A percentile compares a stretch with the other conserved stretches of the same genome.
These are phyloP conservation scores for Poa annua DNA, from an alignment of 176 grass and related monocot genomes.

Conservation along the genomic window DNA sequence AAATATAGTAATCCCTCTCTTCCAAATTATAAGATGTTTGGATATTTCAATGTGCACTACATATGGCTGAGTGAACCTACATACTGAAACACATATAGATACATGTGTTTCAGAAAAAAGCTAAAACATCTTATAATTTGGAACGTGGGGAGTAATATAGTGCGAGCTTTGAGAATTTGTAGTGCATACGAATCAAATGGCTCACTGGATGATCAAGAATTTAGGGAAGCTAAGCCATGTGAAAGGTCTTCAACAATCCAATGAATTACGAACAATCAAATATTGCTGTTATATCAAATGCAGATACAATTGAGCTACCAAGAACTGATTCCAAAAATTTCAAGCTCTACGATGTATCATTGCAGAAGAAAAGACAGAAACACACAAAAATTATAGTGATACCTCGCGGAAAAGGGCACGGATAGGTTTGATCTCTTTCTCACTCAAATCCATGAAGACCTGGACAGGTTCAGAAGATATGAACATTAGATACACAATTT, in stretches of 20 bases:
- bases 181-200: slow-evolving; percentile 23
- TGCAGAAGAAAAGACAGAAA: slow-evolving; percentile 4
- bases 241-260: slow-evolving; percentile 14
- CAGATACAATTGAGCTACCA: slow-evolving; percentile 4
- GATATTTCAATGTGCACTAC: too few species aligned
- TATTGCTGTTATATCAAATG: slow-evolving; percentile 9
- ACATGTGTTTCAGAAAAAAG: too few species aligned
- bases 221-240: slow-evolving; percentile 4
- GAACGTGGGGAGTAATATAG: background rate
- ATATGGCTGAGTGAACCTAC: too few species aligned
- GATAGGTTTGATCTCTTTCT: slow-evolving; percentile 81
- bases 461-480: slow-evolving; percentile 48
- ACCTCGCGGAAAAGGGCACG: slow-evolving; percentile 82
- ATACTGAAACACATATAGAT: too few species aligned
- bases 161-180: slow-evolving; percentile 26
- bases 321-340: background rate
- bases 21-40: too few species aligned
- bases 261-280: background rate
- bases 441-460: slow-evolving; percentile 89
- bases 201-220: slow-evolving; percentile 12
- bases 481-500: slow-evolving; percentile 21
- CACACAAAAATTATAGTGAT: slow-evolving; percentile 26
- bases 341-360: slow-evolving; percentile 11
- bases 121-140: too few species aligned
- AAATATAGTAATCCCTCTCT: background rate